Evolutionary conservation across 1,284 basidiomycete species (phyloP).

Genomic region (Cutaneotrichosporon mucoides): DNA sequence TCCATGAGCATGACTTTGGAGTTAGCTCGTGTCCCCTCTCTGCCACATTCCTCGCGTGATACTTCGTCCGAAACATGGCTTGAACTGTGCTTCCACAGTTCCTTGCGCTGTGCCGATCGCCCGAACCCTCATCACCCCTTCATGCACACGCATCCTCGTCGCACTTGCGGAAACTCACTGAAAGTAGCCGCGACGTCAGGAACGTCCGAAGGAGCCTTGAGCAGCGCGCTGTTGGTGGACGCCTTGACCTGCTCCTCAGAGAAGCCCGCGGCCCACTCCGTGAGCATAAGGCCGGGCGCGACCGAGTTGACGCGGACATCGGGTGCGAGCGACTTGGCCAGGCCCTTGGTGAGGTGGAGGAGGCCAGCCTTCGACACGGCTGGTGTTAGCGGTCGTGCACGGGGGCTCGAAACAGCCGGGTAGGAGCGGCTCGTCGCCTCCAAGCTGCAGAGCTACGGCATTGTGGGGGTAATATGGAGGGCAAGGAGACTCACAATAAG

Average conservation of each 20-base stretch:
- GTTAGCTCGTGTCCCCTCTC: background rate
- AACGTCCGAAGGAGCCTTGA: slow-evolving; percentile 16
- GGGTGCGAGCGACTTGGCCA: slow-evolving; percentile 25
- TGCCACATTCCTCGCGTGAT: too few relatives aligned
- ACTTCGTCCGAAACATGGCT: too few relatives aligned
- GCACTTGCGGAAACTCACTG: slow-evolving; percentile 6
- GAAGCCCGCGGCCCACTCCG: slow-evolving; percentile 27
- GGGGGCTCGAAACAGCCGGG: too few relatives aligned
- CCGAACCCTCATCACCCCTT: too few relatives aligned
- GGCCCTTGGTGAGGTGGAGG: slow-evolving; percentile 22
- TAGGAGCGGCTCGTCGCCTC: too few relatives aligned
- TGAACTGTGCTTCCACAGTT: too few relatives aligned
- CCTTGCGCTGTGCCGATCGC: too few relatives aligned
- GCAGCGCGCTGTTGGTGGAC: slow-evolving; percentile 8
- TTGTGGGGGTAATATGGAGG: too few relatives aligned
- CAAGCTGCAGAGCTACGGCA: too few relatives aligned
- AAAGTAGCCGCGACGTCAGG: slow-evolving; percentile 19
- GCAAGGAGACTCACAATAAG: background rate
- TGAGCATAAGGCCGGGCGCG: slow-evolving; percentile 25
- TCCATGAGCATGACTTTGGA: slow-evolving; percentile 12
- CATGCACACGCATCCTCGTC: too few relatives aligned
- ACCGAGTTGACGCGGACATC: slow-evolving; percentile 25
- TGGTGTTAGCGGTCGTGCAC: background rate
- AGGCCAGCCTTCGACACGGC: slow-evolving; percentile 23
- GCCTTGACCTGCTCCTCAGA: slow-evolving; percentile 14